phyloP scores from a whole-genome alignment of 2,329 filamentous ascomycete species.

The Albifimbria verrucaria region DNA sequence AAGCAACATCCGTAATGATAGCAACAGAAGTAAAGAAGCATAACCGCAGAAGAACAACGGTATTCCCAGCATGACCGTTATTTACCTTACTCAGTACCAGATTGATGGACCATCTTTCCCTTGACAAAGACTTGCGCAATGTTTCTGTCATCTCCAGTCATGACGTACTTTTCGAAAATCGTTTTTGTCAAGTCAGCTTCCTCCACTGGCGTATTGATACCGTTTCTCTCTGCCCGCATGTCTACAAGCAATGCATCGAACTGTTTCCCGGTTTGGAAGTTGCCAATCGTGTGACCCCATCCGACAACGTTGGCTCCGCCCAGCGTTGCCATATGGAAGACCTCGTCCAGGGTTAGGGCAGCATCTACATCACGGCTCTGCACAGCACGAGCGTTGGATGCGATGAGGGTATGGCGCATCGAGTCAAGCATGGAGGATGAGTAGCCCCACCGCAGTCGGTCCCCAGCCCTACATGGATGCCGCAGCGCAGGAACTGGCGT shows the following conservation, averaged over 20 bases:
- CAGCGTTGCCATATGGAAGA: slow-evolving; percentile 58
- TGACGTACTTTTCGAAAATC: slow-evolving; percentile 61
- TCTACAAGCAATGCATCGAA: slow-evolving; percentile 53
- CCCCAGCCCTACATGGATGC: slow-evolving; percentile 64
- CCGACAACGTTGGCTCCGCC: slow-evolving; percentile 59
- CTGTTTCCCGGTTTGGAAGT: slow-evolving; percentile 56
- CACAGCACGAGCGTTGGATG: slow-evolving; percentile 45
- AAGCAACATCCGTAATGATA: too few relatives aligned
- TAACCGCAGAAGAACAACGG: too few relatives aligned
- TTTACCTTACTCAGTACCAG: too few relatives aligned
- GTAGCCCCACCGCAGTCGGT: slow-evolving; percentile 64
- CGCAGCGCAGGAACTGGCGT: slow-evolving; percentile 51
- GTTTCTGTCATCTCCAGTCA: slow-evolving; percentile 64
- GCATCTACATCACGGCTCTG: slow-evolving; percentile 37
- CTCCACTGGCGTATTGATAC: slow-evolving; percentile 51
- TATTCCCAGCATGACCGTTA: too few relatives aligned
- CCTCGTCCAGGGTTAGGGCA: slow-evolving; percentile 46
- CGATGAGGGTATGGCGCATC: slow-evolving; percentile 57
- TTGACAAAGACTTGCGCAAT: slow-evolving; percentile 52
- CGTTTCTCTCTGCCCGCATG: too few relatives aligned
- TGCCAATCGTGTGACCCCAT: slow-evolving; percentile 51
- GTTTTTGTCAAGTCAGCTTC: slow-evolving; percentile 41
- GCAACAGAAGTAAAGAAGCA: too few relatives aligned
- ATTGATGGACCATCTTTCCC: too few relatives aligned
- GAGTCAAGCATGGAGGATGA: slow-evolving; percentile 56